Conservation (phyloP, 192 early-diverging fungal species). For the Geranomyces variabilis region DNA sequence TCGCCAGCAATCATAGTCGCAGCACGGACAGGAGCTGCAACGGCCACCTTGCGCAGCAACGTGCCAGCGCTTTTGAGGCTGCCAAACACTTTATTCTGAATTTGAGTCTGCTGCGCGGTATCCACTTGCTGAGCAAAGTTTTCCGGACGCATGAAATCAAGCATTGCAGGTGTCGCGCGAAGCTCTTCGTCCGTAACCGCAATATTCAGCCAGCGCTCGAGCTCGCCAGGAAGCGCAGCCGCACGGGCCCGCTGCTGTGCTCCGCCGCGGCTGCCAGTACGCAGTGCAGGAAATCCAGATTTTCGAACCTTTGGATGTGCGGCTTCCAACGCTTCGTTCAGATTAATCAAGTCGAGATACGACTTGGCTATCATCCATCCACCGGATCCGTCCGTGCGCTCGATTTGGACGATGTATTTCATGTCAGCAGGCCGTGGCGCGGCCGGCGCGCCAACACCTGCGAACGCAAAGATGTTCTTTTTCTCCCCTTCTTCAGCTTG, state of each 20-base stretch:
- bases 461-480: neutral
- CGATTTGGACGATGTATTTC: slow-evolving; percentile 17
- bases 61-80: slow-evolving; percentile 36
- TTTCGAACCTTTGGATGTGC: slow-evolving; percentile 23
- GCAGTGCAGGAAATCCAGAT: slow-evolving; percentile 20
- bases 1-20: slow-evolving; percentile 24
- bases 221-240: slow-evolving; percentile 7
- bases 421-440: neutral
- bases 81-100: slow-evolving; percentile 30
- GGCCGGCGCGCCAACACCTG: neutral
- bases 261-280: neutral
- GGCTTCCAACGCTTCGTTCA: slow-evolving; percentile 16
- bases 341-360: slow-evolving; percentile 23
- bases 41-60: slow-evolving; percentile 36
- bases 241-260: neutral
- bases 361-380: slow-evolving; percentile 41
- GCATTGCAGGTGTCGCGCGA: neutral
- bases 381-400: slow-evolving; percentile 9
- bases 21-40: slow-evolving; percentile 28
- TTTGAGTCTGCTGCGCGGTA: neutral
- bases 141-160: slow-evolving; percentile 40
- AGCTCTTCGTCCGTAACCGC: slow-evolving; percentile 10
- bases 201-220: slow-evolving; percentile 30
- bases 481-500: slow-evolving; percentile 6
- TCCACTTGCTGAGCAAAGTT: slow-evolving; percentile 14